Percentiles rank a stretch among this genome's conserved stretches.
Evolutionary conservation across 805 yeast species (phyloP).

Genomic region (Ogataea thermomethanolica): DNA sequence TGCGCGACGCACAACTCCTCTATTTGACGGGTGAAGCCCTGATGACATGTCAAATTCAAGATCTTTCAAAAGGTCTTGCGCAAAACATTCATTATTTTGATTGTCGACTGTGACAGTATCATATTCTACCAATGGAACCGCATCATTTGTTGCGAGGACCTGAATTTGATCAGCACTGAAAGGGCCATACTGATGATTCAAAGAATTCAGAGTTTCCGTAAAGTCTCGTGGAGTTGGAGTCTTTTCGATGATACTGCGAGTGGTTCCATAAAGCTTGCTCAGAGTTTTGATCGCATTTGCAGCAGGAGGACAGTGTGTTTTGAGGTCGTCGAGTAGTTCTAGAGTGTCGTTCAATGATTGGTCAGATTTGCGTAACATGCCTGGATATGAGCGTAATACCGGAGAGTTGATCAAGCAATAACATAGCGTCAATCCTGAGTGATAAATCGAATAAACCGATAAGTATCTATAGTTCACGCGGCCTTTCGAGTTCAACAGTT

Average conservation of each 20-base stretch:
- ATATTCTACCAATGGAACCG: constrained; percentile 2
- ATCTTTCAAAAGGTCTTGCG: no score
- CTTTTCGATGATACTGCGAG: constrained; percentile 4
- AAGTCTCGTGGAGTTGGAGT: no score
- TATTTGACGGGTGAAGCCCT: no score
- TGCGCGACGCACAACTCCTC: no score
- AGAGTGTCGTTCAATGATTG: constrained; percentile 8
- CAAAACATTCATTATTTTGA: background rate
- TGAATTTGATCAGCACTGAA: background rate
- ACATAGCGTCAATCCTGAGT: constrained; percentile 18
- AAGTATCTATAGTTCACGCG: constrained; percentile 23
- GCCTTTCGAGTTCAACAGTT: constrained; percentile 4
- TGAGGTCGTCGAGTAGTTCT: constrained; percentile 2
- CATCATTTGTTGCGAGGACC: constrained; percentile 1
- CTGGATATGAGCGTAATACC: constrained; percentile 7
- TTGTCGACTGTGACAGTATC: background rate
- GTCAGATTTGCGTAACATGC: constrained; percentile 5
- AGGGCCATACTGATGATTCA: constrained; percentile 1
- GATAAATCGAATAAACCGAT: constrained; percentile 22
- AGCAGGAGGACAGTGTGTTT: constrained; percentile 5
- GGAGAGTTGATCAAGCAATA: constrained; percentile 21
- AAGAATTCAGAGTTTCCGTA: background rate
- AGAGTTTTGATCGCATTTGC: constrained; percentile 12
- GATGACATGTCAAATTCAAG: no score
- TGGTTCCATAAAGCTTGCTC: constrained; percentile 5